Evolutionary conservation across 345 rosid genomes (phyloP).

Genomic region (Garcia nutans): DNA sequence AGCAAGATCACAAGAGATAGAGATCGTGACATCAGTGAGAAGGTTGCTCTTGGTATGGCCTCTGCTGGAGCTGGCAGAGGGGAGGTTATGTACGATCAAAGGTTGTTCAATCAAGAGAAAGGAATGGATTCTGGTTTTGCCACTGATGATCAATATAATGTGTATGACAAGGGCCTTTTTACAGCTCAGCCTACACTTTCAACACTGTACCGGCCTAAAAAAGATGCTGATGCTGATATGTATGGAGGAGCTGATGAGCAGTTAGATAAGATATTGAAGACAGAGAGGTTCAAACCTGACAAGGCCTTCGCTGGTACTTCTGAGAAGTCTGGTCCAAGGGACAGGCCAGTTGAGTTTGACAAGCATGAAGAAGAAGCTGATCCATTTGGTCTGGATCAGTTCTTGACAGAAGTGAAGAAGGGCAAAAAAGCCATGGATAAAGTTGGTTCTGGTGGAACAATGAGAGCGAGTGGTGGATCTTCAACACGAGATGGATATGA

Average conservation of each 20-base stretch:
- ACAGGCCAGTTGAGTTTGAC: constrained; percentile 83
- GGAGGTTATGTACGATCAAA: constrained; percentile 88
- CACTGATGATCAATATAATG: constrained; percentile 89
- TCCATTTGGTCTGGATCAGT: constrained; percentile 90
- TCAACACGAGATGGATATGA: constrained; percentile 69
- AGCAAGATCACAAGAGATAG: constrained; percentile 75
- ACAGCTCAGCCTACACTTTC: constrained; percentile 89
- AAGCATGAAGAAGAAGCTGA: constrained; percentile 83
- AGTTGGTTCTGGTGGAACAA: constrained; percentile 78
- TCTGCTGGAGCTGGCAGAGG: constrained; percentile 74
- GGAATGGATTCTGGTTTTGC: constrained; percentile 98
- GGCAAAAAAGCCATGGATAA: constrained; percentile 85
- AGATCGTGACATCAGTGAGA: constrained; percentile 92
- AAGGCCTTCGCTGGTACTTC: background rate
- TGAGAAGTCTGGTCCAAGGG: constrained; percentile 48
- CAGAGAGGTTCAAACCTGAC: constrained; percentile 76
- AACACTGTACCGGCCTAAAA: constrained; percentile 77
- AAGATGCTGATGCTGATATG: constrained; percentile 72
- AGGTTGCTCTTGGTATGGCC: constrained; percentile 96
- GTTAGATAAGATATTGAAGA: constrained; percentile 73
- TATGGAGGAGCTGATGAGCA: constrained; percentile 88
- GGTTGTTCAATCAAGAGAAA: constrained; percentile 93
- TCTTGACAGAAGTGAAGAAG: constrained; percentile 72
- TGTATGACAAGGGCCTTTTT: constrained; percentile 86
- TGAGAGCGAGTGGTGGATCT: constrained; percentile 91